Conservation (phyloP, 176 grass and related monocot species). For the Oryza meyeriana region DNA sequence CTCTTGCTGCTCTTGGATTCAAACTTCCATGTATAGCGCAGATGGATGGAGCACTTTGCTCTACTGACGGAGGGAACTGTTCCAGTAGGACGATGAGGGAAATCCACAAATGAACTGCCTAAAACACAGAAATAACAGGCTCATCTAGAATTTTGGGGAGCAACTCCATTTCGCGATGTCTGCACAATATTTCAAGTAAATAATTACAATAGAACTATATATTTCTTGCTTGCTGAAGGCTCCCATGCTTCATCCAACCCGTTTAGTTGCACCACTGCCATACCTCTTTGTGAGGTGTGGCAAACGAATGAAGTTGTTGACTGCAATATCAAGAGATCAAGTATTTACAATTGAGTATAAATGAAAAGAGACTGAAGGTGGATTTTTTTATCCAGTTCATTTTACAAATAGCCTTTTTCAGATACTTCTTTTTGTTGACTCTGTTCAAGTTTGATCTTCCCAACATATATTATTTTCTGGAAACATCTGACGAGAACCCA, state of each 20-base stretch:
- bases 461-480: neutral
- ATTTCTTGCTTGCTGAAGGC: neutral
- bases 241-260: neutral
- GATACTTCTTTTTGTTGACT: neutral
- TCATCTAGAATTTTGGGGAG: neutral
- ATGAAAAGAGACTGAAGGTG: neutral
- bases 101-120: neutral
- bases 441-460: neutral
- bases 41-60: neutral
- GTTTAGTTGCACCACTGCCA: constrained; percentile 9
- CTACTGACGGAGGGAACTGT: neutral
- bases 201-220: neutral
- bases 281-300: constrained; percentile 6
- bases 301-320: neutral
- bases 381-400: no score
- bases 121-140: neutral
- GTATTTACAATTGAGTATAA: neutral
- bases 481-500: neutral
- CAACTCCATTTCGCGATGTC: no score
- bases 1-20: neutral
- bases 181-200: neutral
- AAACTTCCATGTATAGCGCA: neutral
- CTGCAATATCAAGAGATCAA: neutral
- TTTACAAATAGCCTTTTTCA: neutral
- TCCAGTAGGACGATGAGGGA: neutral